Conservation (phyloP, 2,329 filamentous ascomycete species). For the Xylaria sp. region DNA sequence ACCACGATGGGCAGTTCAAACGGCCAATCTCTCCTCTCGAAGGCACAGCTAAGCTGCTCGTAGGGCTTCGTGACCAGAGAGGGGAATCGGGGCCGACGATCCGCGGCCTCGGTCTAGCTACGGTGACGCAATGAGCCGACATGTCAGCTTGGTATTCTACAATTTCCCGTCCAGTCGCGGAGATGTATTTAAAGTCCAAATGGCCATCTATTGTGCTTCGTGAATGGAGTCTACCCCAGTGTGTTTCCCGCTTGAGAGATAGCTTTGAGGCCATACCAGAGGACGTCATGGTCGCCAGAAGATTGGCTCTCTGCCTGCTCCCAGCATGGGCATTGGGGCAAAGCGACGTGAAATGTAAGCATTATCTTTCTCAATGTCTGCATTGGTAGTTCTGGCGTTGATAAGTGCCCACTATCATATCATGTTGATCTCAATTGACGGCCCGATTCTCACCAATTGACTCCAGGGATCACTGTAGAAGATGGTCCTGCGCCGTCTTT, state of each 20-base stretch:
- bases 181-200: slow-evolving; percentile 22
- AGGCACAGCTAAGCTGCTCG: not conserved
- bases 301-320: slow-evolving; percentile 32
- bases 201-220: slow-evolving; percentile 5
- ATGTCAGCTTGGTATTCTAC: slow-evolving; percentile 23
- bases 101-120: slow-evolving; percentile 15
- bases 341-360: slow-evolving; percentile 35
- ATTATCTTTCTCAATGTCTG: not conserved
- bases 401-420: not conserved
- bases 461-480: slow-evolving; percentile 45
- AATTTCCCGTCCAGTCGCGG: slow-evolving; percentile 24
- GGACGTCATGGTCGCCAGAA: slow-evolving; percentile 33
- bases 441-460: slow-evolving; percentile 29
- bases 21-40: slow-evolving; percentile 19
- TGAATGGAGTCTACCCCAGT: not conserved
- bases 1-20: slow-evolving; percentile 16
- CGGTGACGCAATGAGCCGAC: slow-evolving; percentile 33
- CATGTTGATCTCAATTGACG: slow-evolving; percentile 17
- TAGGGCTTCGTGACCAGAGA: slow-evolving; percentile 13
- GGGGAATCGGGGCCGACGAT: slow-evolving; percentile 29
- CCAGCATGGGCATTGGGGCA: slow-evolving; percentile 33
- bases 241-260: slow-evolving; percentile 1
- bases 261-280: slow-evolving; percentile 14
- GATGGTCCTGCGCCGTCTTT: slow-evolving; percentile 44
- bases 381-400: not conserved